Percentiles rank a stretch among this genome's conserved stretches.
These are phyloP conservation scores for Trichoderma sp. DNA, from an alignment of 2,329 filamentous ascomycete species.

Conservation along the genomic window DNA sequence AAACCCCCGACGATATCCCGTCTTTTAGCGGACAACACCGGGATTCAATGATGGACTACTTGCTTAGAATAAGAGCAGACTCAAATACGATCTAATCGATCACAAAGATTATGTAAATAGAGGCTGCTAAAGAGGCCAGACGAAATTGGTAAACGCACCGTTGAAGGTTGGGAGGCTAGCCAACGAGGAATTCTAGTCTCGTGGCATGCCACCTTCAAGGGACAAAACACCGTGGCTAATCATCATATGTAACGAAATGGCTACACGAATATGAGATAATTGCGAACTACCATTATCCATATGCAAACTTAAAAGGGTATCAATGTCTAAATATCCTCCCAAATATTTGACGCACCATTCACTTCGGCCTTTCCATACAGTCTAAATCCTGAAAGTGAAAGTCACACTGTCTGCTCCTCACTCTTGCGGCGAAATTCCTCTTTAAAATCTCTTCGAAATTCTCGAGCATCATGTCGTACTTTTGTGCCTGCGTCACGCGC, in stretches of 20 bases:
- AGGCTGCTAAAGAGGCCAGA: not conserved
- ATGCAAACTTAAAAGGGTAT: not conserved
- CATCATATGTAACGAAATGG: no score
- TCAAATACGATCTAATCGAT: rapidly evolving
- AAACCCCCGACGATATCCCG: not conserved
- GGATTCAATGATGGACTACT: not conserved
- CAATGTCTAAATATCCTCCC: not conserved
- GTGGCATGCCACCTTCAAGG: not conserved
- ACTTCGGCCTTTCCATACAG: not conserved
- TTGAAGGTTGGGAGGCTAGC: not conserved
- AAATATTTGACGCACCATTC: not conserved
- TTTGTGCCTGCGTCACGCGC: slow-evolving; percentile 2
- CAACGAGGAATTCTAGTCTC: not conserved
- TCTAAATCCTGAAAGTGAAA: not conserved
- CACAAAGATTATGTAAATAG: not conserved
- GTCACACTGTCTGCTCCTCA: not conserved
- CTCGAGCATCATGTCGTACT: not conserved
- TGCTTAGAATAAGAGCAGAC: not conserved
- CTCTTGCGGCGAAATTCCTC: slow-evolving; percentile 3
- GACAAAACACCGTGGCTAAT: not conserved
- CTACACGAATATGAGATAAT: not conserved
- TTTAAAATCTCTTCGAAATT: slow-evolving; percentile 1
- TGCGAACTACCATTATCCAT: not conserved
- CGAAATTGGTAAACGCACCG: not conserved
- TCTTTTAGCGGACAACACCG: not conserved